These are phyloP conservation scores for Stemphylium lycopersici DNA, from an alignment of 2,329 filamentous ascomycete species.

Conservation along the genomic window DNA sequence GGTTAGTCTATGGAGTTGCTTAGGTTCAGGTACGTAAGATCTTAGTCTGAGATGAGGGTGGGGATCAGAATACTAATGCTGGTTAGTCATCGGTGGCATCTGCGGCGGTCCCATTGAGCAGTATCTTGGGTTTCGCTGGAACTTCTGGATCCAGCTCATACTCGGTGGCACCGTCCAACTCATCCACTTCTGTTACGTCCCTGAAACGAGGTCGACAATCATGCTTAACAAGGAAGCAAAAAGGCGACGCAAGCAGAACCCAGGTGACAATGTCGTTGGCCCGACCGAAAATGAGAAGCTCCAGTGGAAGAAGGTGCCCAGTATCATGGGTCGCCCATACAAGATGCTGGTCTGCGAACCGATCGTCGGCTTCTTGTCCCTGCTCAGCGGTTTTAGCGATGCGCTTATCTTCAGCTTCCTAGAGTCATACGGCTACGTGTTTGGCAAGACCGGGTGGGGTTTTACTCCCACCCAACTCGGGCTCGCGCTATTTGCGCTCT, in stretches of 20 bases:
- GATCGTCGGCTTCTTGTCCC: conserved; percentile 72
- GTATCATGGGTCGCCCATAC: conserved; percentile 70
- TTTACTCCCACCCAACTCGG: conserved; percentile 65
- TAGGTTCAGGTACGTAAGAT: conserved; percentile 62
- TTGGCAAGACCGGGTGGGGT: conserved; percentile 63
- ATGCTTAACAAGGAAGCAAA: conserved; percentile 80
- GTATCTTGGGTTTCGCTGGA: conserved; percentile 73
- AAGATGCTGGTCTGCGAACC: conserved; percentile 76
- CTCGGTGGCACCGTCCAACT: conserved; percentile 73
- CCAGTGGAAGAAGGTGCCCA: conserved; percentile 39
- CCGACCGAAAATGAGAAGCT: conserved; percentile 64
- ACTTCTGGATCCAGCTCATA: conserved; percentile 84
- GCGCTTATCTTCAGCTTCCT: conserved; percentile 81
- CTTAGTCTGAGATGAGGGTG: too few species aligned
- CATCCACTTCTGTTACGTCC: conserved; percentile 70
- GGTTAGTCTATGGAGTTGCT: conserved; percentile 66
- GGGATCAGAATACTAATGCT: conserved; percentile 34
- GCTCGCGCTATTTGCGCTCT: conserved; percentile 63
- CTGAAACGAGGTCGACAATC: conserved; percentile 76
- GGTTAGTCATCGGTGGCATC: conserved; percentile 78
- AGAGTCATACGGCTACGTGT: conserved; percentile 72
- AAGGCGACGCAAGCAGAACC: conserved; percentile 65
- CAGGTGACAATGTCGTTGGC: conserved; percentile 63
- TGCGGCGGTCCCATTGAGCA: conserved; percentile 76
- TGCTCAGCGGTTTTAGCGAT: conserved; percentile 75